A percentile compares a stretch with the other conserved stretches of the same genome.
Conservation (phyloP, 108 stramenopile genomes). For the Cyclotella distinguenda region DNA sequence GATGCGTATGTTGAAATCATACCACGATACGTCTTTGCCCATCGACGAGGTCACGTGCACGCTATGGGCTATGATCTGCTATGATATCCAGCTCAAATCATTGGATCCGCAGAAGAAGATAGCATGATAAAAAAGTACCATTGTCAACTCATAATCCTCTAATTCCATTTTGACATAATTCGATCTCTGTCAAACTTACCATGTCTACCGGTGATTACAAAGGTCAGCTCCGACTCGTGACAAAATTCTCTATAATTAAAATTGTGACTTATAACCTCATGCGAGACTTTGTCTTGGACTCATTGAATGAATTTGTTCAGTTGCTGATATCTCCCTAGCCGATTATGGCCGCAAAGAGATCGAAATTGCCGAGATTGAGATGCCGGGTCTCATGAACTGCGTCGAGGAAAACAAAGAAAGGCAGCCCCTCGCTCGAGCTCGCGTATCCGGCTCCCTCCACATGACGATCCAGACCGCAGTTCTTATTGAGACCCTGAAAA, state of each 20-base stretch:
- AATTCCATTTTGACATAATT: neutral
- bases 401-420: conserved; percentile 83
- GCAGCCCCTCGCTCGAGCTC: conserved; percentile 88
- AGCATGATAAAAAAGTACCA: neutral
- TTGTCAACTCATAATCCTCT: neutral
- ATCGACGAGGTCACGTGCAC: neutral
- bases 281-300: neutral
- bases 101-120: neutral
- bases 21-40: neutral
- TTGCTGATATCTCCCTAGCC: conserved; percentile 99
- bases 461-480: conserved; percentile 99
- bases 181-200: conserved; percentile 27
- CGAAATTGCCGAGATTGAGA: conserved; percentile 98
- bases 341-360: conserved; percentile 99
- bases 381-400: conserved; percentile 99
- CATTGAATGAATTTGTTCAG: conserved; percentile 14
- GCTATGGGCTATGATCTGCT: neutral
- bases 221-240: conserved; percentile 1
- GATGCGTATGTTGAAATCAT: neutral
- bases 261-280: neutral
- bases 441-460: conserved; percentile 98
- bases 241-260: neutral
- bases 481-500: conserved; percentile 97
- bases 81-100: neutral
- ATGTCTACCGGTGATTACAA: conserved; percentile 98